Evolutionary conservation across 2,329 filamentous ascomycete genomes (phyloP), one percentile per base, ranked within the genome.

Genomic region (Fusarium coffeatum): DNA sequence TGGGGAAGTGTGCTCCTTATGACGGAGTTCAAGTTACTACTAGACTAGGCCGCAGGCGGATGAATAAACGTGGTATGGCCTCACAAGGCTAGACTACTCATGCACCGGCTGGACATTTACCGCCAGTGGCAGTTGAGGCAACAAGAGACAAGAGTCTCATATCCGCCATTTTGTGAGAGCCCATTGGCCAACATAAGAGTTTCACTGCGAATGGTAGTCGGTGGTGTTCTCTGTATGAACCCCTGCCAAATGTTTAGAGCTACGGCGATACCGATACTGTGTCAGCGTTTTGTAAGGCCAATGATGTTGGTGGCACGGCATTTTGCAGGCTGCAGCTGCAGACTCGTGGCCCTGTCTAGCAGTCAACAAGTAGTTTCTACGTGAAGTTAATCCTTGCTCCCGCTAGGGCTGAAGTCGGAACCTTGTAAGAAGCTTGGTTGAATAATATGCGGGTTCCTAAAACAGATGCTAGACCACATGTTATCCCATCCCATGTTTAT

Each of bases 181-280:
- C 45, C 41, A 69, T 43, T 66, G 61, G 66, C 46, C 32, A 41
- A 43, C 23, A 32, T 15, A 37, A 55, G 42, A 51, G 23, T 55
- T 54, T 49, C 34, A 32, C 46, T 69, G 51, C 50, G 53, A 55
- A 57, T 37, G 40, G 48, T 18, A 40, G 63, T 61, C 63, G 63
- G 51, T 42, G 49, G 30, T 41, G 49, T 53, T 42, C 13, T 53
- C 10, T 41, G 55, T 45, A 22, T 18, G 32, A 30, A 47, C 7
- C 61, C 61, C 60, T 66, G 64, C 30, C 59, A 30, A 49, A 30
- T 48, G 3, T 47, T 28, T 20, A 41, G 59, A 61, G 42, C 27
- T 57, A 68, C 64, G 68, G 68, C 51, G 59, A 71, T 58, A 40
- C 64, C 68, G 68, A 70, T 20, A 34, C 43, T 45, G 60, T 68